Percentiles rank a stretch among this genome's conserved stretches.
phyloP scores from a whole-genome alignment of 2,329 filamentous ascomycete genomes.

The Blastomyces emzantsi region DNA sequence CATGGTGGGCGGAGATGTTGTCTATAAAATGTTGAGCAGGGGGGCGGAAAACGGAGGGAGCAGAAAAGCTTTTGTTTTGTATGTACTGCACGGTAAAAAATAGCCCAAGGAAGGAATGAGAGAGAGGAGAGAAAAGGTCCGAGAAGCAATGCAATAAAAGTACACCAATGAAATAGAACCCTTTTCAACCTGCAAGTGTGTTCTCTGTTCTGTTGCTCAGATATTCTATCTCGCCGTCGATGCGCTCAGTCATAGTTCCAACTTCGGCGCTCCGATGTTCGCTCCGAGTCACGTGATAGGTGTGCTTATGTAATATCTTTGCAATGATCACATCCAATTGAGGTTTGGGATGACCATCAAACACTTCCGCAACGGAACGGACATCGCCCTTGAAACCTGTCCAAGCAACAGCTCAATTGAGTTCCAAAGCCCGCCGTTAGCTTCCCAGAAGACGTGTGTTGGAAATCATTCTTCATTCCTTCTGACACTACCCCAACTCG shows the following conservation, averaged over 20 bases:
- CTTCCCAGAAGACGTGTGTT: background rate
- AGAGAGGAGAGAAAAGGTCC: background rate
- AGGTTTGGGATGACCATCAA: background rate
- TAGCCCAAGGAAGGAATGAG: conserved; percentile 1
- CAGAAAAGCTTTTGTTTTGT: background rate
- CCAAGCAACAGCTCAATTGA: conserved; percentile 14
- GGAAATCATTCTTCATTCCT: background rate
- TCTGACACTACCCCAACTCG: background rate
- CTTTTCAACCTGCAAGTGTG: no score
- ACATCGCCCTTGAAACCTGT: background rate
- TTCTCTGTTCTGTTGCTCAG: background rate
- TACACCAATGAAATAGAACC: background rate
- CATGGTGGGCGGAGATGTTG: conserved; percentile 33
- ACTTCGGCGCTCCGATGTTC: conserved; percentile 11
- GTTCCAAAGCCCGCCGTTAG: conserved; percentile 1
- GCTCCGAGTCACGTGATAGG: conserved; percentile 5
- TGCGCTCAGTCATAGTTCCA: background rate
- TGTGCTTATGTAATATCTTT: background rate
- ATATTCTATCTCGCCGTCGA: background rate
- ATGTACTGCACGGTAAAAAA: background rate
- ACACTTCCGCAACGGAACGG: background rate
- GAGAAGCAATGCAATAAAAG: background rate
- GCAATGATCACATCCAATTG: background rate
- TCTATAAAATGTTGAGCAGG: background rate
- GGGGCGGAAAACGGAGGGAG: background rate